Evolutionary conservation across 2,329 filamentous ascomycete species (phyloP), one percentile per base, ranked within the genome.

Genomic region (Graphilbum sp.): DNA sequence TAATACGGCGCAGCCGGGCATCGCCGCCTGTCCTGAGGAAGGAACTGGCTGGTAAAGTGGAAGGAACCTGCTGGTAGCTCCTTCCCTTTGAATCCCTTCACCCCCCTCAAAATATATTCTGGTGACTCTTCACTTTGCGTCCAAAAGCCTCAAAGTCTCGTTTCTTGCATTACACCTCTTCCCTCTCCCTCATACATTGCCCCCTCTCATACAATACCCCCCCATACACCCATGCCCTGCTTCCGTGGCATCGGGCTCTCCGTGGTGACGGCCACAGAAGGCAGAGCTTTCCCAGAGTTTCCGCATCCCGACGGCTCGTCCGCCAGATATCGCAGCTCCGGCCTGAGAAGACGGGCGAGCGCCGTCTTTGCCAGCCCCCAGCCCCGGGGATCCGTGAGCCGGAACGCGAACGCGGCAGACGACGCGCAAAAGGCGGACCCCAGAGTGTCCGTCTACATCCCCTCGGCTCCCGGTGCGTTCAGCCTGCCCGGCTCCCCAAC

Each of bases 361-460:
- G 27, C 40, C 29, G 12, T 38, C 8, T 42, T 44, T 17, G 20
- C 20, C 16, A 43, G 43, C n/a, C 42, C 41, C 0, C 36, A 35
- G 15, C 43, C 36, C 3, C 31, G 17, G 27, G 31, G 20, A 13
- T 12, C 23, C 8, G n/a, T 18, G 17, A 24, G 35, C 17, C 6
- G 8, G 12, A n/a, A n/a, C n/a, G n/a, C n/a, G n/a, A n/a, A n/a
- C n/a, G 2, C 13, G 29, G 8, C 24, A 5, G 40, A 33, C 4
- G 36, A 36, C 3, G 15, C n/a, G 5, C 33, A 34, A 46, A 38
- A 61, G 57, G 43, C 41, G 45, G 55, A 59, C 13, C 59, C 69
- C 2, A 58, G 51, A 4, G 54, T 66, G 18, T 69, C 70, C 2
- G 68, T 74, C 25, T 75, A 75, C 45, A 60, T 75, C 12, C 67